Percentiles rank a stretch among this genome's conserved stretches.
Evolutionary conservation across 352 stramenopile species (phyloP).

Genomic region (Phytophthora ohioensis): DNA sequence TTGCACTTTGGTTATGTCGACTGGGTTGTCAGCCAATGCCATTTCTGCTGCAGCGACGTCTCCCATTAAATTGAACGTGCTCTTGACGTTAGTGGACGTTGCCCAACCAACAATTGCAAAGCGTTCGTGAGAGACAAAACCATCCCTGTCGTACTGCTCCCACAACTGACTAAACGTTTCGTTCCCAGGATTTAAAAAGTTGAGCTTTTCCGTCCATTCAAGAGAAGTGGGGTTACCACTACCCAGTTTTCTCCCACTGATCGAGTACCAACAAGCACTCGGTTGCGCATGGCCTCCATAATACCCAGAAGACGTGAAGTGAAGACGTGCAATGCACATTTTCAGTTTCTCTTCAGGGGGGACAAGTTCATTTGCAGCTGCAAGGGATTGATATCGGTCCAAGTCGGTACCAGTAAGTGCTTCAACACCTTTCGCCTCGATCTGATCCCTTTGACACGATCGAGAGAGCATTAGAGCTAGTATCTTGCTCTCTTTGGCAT

Average conservation of each 20-base stretch:
- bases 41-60: conserved; percentile 6
- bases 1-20: conserved; percentile 15
- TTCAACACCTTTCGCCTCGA: conserved; percentile 9
- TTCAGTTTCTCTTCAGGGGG: conserved; percentile 1
- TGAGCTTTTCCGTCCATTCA: conserved; percentile 10
- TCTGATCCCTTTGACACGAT: background rate
- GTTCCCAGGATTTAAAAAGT: conserved; percentile 14
- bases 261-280: conserved; percentile 4
- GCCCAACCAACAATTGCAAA: conserved; percentile 24
- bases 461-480: conserved; percentile 19
- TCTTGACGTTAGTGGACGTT: background rate
- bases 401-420: conserved; percentile 9
- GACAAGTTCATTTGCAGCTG: conserved; percentile 16
- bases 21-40: conserved; percentile 8
- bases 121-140: background rate
- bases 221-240: background rate
- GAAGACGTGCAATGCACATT: conserved; percentile 14
- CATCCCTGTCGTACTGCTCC: background rate
- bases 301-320: background rate
- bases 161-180: conserved; percentile 3
- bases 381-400: conserved; percentile 6
- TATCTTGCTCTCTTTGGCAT: background rate
- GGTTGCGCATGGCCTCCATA: background rate
- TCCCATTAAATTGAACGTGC: conserved; percentile 12
- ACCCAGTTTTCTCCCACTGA: conserved; percentile 4